Evolutionary conservation across 306 rosid species (phyloP).

Genomic region (Gleditsia sinensis): DNA sequence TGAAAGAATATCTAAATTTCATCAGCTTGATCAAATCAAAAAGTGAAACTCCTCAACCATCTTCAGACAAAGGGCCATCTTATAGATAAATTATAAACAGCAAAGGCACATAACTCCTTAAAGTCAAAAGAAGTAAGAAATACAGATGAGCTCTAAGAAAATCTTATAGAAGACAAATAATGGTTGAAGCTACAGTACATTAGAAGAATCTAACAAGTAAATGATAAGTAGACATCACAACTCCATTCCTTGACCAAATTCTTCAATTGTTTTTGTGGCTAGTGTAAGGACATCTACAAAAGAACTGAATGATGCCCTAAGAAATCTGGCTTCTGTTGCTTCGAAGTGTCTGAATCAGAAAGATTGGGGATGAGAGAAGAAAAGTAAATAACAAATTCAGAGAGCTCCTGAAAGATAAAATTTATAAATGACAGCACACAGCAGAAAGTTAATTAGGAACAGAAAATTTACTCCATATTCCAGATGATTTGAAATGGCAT

Average conservation of each 20-base stretch:
- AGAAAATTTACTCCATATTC: background rate
- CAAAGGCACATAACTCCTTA: background rate
- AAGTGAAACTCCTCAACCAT: background rate
- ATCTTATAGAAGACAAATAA: slow-evolving; percentile 7
- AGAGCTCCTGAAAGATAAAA: background rate
- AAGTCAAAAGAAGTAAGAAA: background rate
- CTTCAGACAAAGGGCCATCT: background rate
- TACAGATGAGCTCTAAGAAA: background rate
- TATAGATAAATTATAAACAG: background rate
- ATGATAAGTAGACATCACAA: slow-evolving; percentile 38
- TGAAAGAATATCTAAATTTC: background rate
- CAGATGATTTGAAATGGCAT: slow-evolving; percentile 1
- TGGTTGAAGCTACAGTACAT: background rate
- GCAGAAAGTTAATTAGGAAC: background rate
- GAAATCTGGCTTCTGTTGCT: slow-evolving; percentile 92
- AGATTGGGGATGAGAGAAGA: background rate
- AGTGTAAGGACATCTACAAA: slow-evolving; percentile 75
- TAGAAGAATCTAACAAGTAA: background rate
- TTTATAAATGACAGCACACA: background rate
- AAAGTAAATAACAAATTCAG: background rate
- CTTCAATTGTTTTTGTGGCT: slow-evolving; percentile 83
- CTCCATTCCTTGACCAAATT: slow-evolving; percentile 68
- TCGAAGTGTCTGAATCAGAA: slow-evolving; percentile 68
- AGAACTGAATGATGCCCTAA: slow-evolving; percentile 84
- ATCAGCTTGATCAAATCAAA: background rate